These are phyloP conservation scores for Prunus mongolica DNA, from an alignment of 306 rosid species.

Conservation along the genomic window DNA sequence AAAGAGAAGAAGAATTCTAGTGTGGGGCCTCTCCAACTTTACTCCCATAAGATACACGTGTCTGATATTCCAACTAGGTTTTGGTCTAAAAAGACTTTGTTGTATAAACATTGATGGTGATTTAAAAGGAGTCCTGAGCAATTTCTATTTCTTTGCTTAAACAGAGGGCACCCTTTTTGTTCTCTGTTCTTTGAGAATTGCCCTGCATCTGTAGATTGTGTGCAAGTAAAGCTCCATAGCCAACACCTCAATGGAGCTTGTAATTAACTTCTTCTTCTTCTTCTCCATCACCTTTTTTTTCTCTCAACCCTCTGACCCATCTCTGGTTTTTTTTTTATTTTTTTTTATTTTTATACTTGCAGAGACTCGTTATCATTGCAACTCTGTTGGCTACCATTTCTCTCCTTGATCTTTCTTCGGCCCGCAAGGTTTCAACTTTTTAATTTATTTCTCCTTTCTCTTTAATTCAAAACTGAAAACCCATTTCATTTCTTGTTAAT, in stretches of 20 bases:
- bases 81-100: not conserved
- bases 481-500: not conserved
- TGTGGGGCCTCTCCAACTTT: not conserved
- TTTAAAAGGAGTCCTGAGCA: not conserved
- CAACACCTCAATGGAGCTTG: conserved; percentile 1
- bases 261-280: not conserved
- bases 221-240: not conserved
- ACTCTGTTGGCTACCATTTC: conserved; percentile 33
- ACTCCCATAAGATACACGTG: no score
- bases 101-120: not conserved
- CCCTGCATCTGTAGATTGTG: not conserved
- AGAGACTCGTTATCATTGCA: conserved; percentile 28
- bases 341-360: conserved; percentile 21
- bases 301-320: not conserved
- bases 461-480: not conserved
- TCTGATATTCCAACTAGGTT: no score
- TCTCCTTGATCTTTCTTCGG: conserved; percentile 42
- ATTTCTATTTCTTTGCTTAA: not conserved
- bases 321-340: not conserved
- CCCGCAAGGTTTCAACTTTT: conserved; percentile 50
- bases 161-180: not conserved
- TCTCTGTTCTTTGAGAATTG: not conserved
- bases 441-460: not conserved
- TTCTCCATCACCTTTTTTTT: not conserved
- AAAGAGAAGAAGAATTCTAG: not conserved